Evolutionary conservation across 352 stramenopile species (phyloP).

Genomic region (Pythium graminicola): DNA sequence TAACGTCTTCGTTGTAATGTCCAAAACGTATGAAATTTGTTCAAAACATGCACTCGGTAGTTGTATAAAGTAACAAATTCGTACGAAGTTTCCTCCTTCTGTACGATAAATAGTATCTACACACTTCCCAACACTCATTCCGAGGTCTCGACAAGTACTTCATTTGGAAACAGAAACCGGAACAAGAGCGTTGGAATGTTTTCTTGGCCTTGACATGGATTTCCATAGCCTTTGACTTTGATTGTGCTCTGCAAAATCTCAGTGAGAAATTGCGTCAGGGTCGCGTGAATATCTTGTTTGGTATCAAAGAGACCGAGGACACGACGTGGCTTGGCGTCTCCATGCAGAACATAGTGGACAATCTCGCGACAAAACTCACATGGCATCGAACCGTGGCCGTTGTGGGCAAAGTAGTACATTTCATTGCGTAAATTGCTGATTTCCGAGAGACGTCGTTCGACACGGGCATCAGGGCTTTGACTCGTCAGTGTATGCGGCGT

Average conservation of each 20-base stretch:
- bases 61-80: neutral
- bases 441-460: conserved; percentile 19
- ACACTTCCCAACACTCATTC: neutral
- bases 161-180: conserved; percentile 5
- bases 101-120: neutral
- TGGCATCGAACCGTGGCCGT: conserved; percentile 11
- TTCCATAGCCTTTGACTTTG: conserved; percentile 11
- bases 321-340: conserved; percentile 9
- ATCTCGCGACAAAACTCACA: conserved; percentile 10
- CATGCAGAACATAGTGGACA: conserved; percentile 14
- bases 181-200: conserved; percentile 11
- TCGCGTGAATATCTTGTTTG: conserved; percentile 1
- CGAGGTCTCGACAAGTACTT: neutral
- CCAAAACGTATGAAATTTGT: neutral
- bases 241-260: conserved; percentile 12
- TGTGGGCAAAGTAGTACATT: conserved; percentile 22
- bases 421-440: conserved; percentile 17
- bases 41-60: neutral
- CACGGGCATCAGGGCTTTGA: conserved; percentile 1
- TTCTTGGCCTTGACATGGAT: conserved; percentile 13
- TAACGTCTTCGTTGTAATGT: neutral
- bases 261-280: conserved; percentile 15
- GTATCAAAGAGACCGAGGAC: conserved; percentile 4
- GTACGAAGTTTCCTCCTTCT: conserved; percentile 2
- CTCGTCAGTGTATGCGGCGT: neutral